Conservation (phyloP, 345 rosid species). For the Combretum micranthum region DNA sequence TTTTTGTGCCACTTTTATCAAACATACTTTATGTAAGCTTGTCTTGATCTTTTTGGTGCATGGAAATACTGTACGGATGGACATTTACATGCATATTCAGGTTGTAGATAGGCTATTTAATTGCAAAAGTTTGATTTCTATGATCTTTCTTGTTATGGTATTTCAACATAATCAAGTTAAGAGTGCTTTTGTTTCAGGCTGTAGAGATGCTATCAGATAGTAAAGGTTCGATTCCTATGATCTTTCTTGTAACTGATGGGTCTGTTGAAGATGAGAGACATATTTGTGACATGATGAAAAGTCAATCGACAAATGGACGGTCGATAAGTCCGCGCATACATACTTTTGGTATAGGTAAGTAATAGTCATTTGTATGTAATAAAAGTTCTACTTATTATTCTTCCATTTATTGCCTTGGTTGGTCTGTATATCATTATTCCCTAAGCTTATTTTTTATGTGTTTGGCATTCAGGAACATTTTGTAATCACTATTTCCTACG, state of each 20-base stretch:
- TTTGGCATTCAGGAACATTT: constrained; percentile 57
- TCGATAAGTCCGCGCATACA: constrained; percentile 55
- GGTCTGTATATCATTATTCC: not conserved
- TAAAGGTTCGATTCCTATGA: constrained; percentile 56
- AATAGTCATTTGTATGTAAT: too few species aligned
- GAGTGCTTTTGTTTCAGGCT: constrained; percentile 55
- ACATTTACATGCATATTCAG: too few species aligned
- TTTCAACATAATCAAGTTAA: constrained; percentile 3
- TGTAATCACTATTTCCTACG: constrained; percentile 89
- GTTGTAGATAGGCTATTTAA: too few species aligned
- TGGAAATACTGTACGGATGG: too few species aligned
- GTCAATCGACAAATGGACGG: constrained; percentile 36
- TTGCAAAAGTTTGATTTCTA: not conserved
- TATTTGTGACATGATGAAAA: constrained; percentile 68
- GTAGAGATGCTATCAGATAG: constrained; percentile 65
- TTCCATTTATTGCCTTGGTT: too few species aligned
- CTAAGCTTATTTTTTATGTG: constrained; percentile 2
- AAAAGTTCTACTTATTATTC: too few species aligned
- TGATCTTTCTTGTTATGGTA: not conserved
- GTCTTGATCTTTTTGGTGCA: too few species aligned
- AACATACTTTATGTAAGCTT: too few species aligned
- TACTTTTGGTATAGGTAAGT: constrained; percentile 78
- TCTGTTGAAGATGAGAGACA: constrained; percentile 87
- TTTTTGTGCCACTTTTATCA: too few species aligned
- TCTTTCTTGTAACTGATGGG: constrained; percentile 90